Conservation (phyloP, 192 early-diverging fungal species). For the Phycomyces nitens region DNA sequence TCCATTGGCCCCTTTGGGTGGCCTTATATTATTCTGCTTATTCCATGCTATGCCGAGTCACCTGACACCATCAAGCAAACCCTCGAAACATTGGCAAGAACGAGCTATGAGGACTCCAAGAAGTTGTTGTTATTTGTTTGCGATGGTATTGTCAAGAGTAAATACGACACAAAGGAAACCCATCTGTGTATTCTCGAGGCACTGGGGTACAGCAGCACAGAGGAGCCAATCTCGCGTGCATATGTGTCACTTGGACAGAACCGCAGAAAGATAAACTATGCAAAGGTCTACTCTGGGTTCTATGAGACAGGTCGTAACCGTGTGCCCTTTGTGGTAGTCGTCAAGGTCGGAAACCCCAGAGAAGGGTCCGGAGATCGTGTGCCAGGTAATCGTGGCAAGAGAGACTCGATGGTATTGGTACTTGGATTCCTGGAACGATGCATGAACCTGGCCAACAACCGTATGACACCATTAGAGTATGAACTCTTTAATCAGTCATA, state of each 20-base stretch:
- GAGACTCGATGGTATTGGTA: conserved; percentile 83
- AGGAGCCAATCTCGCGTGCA: conserved; percentile 44
- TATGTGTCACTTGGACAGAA: conserved; percentile 52
- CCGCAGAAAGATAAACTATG: conserved; percentile 59
- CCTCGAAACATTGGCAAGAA: conserved; percentile 56
- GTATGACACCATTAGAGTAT: conserved; percentile 66
- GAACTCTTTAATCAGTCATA: conserved; percentile 66
- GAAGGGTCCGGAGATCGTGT: conserved; percentile 35
- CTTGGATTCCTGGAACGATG: conserved; percentile 81
- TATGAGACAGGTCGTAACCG: conserved; percentile 48
- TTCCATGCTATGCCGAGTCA: conserved; percentile 71
- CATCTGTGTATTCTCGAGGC: conserved; percentile 63
- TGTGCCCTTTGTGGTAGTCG: conserved; percentile 60
- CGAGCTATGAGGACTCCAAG: conserved; percentile 63
- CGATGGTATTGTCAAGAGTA: conserved; percentile 63
- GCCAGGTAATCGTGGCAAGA: conserved; percentile 78
- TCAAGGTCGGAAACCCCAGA: conserved; percentile 59
- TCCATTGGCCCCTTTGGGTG: background rate
- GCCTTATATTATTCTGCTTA: conserved; percentile 45
- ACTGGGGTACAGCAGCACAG: conserved; percentile 60
- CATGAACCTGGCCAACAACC: conserved; percentile 52
- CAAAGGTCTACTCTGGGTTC: conserved; percentile 68
- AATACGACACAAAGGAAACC: conserved; percentile 54
- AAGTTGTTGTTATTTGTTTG: conserved; percentile 65
- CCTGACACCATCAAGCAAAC: conserved; percentile 58